Evolutionary conservation across 2,329 filamentous ascomycete genomes (phyloP).

Genomic region (Aspergillus pseudoterreus): DNA sequence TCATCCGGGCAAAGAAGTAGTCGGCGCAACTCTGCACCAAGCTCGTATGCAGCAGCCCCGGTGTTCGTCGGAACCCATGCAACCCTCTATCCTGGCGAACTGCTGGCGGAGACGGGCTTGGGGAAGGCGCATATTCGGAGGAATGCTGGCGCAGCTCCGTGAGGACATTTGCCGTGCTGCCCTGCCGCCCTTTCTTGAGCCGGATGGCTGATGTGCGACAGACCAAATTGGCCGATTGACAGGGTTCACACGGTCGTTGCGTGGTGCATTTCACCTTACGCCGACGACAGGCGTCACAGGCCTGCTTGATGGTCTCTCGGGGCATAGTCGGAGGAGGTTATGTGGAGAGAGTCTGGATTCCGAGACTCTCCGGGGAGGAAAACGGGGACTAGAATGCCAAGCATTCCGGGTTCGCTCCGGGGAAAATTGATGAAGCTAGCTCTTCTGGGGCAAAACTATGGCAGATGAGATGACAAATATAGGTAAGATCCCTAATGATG

Average conservation of each 20-base stretch:
- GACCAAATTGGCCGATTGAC: constrained; percentile 12
- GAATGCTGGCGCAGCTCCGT: constrained; percentile 12
- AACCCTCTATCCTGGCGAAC: neutral
- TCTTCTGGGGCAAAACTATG: too few relatives aligned
- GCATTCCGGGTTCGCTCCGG: neutral
- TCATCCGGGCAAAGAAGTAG: constrained; percentile 20
- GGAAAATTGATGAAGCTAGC: too few relatives aligned
- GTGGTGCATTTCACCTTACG: constrained; percentile 21
- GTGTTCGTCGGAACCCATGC: constrained; percentile 3
- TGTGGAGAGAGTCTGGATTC: neutral
- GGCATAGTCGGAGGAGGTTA: constrained; percentile 1
- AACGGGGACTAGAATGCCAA: neutral
- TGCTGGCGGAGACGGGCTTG: neutral
- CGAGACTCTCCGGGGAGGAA: neutral
- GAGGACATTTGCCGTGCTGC: constrained; percentile 18
- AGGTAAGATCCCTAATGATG: too few relatives aligned
- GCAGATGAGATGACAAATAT: too few relatives aligned
- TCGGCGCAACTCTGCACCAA: constrained; percentile 15
- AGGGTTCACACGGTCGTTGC: constrained; percentile 16
- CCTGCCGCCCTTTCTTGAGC: constrained; percentile 20
- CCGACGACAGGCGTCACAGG: constrained; percentile 23
- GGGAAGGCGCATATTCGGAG: neutral
- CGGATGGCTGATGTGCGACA: constrained; percentile 15
- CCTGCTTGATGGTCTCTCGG: constrained; percentile 11
- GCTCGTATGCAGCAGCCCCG: constrained; percentile 6